Base-by-base conservation (phyloP, 1,284 basidiomycete genomes). In the Athelia psychrophila region DNA sequence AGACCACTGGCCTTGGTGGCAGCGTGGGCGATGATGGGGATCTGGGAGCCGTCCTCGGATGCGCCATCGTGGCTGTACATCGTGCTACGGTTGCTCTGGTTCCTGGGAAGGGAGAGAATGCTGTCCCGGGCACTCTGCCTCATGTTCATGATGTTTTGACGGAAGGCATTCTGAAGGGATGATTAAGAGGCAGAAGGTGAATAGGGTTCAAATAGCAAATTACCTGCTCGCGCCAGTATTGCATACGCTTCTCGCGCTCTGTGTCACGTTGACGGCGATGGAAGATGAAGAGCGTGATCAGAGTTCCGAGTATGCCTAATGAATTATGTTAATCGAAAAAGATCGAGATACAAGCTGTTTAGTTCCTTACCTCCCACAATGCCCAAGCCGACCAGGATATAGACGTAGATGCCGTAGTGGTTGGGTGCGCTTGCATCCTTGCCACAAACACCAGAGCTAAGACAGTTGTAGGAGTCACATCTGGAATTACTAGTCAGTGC, bases 181-280 rank as follows among this genome's bases (percentile, higher is more conserved):
- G 27, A 27, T 22, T 20, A 49, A 44, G 25, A 16, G 48, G 42
- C n/a, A 23, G 9, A 45, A 18, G 24, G 30, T 6, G 50, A 49
- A 27, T 10, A 50, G 19, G 38, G 20, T 24, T 22, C 38, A 23
- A 3, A 49, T 18, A 24, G 22, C 13, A 4, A 53, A 70, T 51
- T 57, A 86, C 87, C 77, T 91, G 90, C 73, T 94, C 91, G 59
- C 86, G 84, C 86, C 91, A 93, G 70, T 94, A 93, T 61, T 92
- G 87, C 48, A 85, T 72, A 58, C 91, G 84, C 69, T 87, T 90
- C 70, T 89, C 84, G 48, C 88, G 84, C 63, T 93, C 90, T 55
- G 75, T 70, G 48, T 86, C 84, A 60, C 91, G 82, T 56, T 86
- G 79, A 55, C 81, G 81, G 24, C 81, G 72, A 63, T 93, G 92